A percentile compares a stretch with the other conserved stretches of the same genome.
phyloP scores from a whole-genome alignment of 805 yeast species.

The Saturnispora sanitii region DNA sequence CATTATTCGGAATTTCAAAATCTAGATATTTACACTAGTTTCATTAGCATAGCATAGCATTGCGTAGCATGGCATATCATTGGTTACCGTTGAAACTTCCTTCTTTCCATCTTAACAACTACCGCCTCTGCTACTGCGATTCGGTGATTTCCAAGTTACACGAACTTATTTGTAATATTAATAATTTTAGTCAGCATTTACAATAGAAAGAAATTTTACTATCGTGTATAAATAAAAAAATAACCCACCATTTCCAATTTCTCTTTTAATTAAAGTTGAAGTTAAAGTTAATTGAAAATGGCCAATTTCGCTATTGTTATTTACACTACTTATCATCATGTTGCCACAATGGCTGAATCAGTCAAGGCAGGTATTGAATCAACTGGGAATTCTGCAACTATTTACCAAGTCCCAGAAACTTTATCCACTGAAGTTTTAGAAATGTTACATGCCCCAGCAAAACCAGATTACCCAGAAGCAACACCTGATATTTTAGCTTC shows the following conservation, averaged over 20 bases:
- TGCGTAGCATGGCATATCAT: no score
- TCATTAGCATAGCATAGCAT: no score
- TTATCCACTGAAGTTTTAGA: slow-evolving; percentile 48
- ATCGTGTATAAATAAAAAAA: neutral
- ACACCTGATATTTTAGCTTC: slow-evolving; percentile 44
- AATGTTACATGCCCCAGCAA: slow-evolving; percentile 53
- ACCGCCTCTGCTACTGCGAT: no score
- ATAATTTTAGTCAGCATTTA: slow-evolving; percentile 1
- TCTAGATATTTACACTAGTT: no score
- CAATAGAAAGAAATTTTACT: neutral
- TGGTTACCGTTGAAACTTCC: no score
- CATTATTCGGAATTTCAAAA: no score
- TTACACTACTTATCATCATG: slow-evolving; percentile 76
- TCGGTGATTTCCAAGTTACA: no score
- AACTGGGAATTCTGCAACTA: slow-evolving; percentile 59
- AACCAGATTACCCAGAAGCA: slow-evolving; percentile 56
- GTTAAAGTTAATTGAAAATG: slow-evolving; percentile 10
- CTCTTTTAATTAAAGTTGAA: no score
- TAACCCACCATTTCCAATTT: no score
- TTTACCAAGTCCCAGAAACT: slow-evolving; percentile 74
- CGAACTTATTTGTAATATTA: no score
- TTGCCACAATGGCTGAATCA: slow-evolving; percentile 55
- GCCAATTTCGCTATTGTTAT: slow-evolving; percentile 34
- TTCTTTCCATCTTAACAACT: no score
- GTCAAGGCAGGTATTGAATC: slow-evolving; percentile 58